These are phyloP conservation scores for Suillus fuscotomentosus DNA, from an alignment of 768 basidiomycete species.

Conservation along the genomic window DNA sequence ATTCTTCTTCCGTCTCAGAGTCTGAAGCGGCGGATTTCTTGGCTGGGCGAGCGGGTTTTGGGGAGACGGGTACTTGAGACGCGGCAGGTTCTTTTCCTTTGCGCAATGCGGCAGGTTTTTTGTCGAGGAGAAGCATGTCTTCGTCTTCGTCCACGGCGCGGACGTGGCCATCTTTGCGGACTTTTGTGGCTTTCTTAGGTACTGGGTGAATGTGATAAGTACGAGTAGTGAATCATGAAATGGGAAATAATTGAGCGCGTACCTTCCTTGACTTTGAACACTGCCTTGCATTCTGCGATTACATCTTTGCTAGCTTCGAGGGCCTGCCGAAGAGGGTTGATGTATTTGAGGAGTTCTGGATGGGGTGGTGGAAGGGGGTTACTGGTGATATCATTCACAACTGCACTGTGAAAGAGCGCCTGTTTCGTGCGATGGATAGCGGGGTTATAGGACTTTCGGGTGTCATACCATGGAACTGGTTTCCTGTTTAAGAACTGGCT, in stretches of 20 bases:
- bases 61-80: conserved; percentile 8
- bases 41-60: conserved; percentile 7
- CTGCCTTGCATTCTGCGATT: conserved; percentile 58
- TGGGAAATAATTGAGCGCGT: conserved; percentile 13
- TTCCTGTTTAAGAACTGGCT: conserved; percentile 39
- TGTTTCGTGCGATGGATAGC: conserved; percentile 90
- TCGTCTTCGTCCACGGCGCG: conserved; percentile 60
- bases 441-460: conserved; percentile 80
- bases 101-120: conserved; percentile 14
- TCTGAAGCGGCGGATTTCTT: conserved; percentile 42
- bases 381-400: conserved; percentile 67
- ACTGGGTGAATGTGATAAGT: conserved; percentile 35
- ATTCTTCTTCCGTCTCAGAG: conserved; percentile 53
- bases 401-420: conserved; percentile 86
- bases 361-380: conserved; percentile 86
- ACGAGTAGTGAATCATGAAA: background rate
- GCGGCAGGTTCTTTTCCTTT: conserved; percentile 4
- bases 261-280: conserved; percentile 82
- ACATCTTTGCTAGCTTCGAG: conserved; percentile 57
- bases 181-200: conserved; percentile 56
- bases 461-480: conserved; percentile 73
- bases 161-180: conserved; percentile 61
- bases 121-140: conserved; percentile 58
- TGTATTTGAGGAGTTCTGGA: conserved; percentile 80
- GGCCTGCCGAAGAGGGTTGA: conserved; percentile 71